Conservation (phyloP, 2,329 filamentous ascomycete genomes). For the Dissoconium aciculare region DNA sequence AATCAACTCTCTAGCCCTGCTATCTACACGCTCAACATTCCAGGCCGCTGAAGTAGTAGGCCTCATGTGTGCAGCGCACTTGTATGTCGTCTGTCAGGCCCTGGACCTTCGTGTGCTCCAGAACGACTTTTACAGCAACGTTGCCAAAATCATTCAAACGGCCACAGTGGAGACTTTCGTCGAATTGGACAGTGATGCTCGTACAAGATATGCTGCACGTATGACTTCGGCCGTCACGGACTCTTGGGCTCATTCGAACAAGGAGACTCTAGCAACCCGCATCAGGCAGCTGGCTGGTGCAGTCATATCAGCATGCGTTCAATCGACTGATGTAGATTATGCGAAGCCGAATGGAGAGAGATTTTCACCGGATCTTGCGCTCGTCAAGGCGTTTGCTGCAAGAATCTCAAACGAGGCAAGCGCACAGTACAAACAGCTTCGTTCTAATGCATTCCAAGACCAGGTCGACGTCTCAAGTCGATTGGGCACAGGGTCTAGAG, state of each 20-base stretch:
- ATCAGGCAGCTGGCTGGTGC: conserved; percentile 6
- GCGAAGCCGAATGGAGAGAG: conserved; percentile 2
- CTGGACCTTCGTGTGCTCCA: conserved; percentile 16
- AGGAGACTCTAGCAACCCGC: conserved; percentile 4
- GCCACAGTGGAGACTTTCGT: too few relatives aligned
- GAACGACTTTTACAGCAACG: conserved; percentile 5
- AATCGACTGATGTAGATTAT: conserved; percentile 4
- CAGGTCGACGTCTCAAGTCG: conserved; percentile 3
- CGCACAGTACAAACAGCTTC: not conserved
- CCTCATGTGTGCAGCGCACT: conserved; percentile 11
- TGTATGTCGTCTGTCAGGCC: conserved; percentile 16
- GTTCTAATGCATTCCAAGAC: not conserved
- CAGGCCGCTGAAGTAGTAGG: conserved; percentile 15
- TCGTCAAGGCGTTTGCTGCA: not conserved
- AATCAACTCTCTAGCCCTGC: conserved; percentile 48
- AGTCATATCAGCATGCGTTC: conserved; percentile 3
- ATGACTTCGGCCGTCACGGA: conserved; percentile 1
- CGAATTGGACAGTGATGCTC: conserved; percentile 3
- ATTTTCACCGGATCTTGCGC: not conserved
- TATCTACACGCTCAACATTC: conserved; percentile 15
- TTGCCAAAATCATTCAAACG: conserved; percentile 2
- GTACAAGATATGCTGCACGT: conserved; percentile 14
- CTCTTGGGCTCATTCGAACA: conserved; percentile 1
- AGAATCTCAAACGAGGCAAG: conserved; percentile 1
- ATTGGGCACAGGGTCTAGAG: conserved; percentile 11